Base-by-base conservation (phyloP, 768 basidiomycete species). In the Collybia mongolica region DNA sequence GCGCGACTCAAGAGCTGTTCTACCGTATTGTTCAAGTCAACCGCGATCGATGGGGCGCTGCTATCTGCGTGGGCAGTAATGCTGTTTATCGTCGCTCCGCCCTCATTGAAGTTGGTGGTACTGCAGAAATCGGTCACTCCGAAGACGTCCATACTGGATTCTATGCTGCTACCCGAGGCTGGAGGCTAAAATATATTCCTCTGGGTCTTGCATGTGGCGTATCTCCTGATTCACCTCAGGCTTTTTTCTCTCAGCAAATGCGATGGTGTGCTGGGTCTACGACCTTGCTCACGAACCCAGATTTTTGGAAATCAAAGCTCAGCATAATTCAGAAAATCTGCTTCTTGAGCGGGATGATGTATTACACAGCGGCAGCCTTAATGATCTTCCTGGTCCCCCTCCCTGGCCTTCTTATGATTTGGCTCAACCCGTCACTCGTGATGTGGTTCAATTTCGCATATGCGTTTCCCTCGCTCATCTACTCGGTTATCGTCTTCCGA, bases 201-300 rank as follows among this genome's bases (percentile, higher is more conserved):
- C 57, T 65, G 8, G 56, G 60, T 8, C 57, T 64, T 18, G 62
- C 63, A 6, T 64, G 61, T 32, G 65, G 63, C 19, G 51, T 62
- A 26, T 66, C 58, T 1, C 65, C 63, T 11, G 60, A 64, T 40
- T 64, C 58, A 3, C 63, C 65, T 9, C 52, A 59, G 11, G 62
- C 60, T 0, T 64, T 59, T 40, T 66, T 66, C 47, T 61, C 65
- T 12, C 65, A 66, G 40, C 65, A 66, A 48, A 63, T 66, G 56
- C 58, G 62, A 18, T 65, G 63, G 63, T 65, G 64, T 45, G 51
- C 61, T 15, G 61, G 64, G 18, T 65, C 61, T 3, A 60, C 64
- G 2, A 60, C 62, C 11, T 48, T 62, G 6, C 57, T 63, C 23
- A 60, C 59, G 29, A 65, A 61, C 49, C 52, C 49, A 6, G 58